Evolutionary conservation across 179 eudicot species (phyloP), one percentile per base, ranked within the genome.

Genomic region (Beta macrorhiza): DNA sequence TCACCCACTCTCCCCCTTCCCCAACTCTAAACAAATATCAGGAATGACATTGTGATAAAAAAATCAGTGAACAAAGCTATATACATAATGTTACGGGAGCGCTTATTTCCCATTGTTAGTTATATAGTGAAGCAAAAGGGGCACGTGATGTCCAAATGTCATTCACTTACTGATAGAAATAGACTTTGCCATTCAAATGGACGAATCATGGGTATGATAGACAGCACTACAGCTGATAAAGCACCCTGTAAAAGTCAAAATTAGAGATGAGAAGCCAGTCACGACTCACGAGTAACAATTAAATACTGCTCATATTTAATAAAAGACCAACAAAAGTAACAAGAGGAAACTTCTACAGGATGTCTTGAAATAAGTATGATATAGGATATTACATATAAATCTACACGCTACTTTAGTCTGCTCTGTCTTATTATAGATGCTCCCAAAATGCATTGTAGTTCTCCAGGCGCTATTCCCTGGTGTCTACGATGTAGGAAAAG

Each of bases 171-270:
- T 8, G 99, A 96, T 82, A 97, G 92, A 81, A 92, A 88, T 72
- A 97, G 90, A 86, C 97, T 90, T 88, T 97, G 99, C 99, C 99
- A 97, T 82, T 94, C 97, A 90, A 97, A 97, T 75, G 99, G 99
- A 74, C 91, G 93, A 78, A 97, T 93, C 84, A 94, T 83, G 64
- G 99, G 93, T 84, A 91, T 89, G 82, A 94, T 69, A 82, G 98
- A 91, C 68, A 93, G 84, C 80, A 91, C 90, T 16, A 86, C 77
- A 79, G 97, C 94, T 56, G 94, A 91, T 52, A 94, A 87, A 75
- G 91, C 87, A 68, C 97, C 96, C 95, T 94, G 90, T 83, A 88
- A 49, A 73, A 77, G 15, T 62, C 44, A 78, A 77, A 75, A 20
- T 64, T 59, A 22, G 51, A 44, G 62, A 81, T 80, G 44, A 80